phyloP scores from a whole-genome alignment of 1,284 basidiomycete genomes.

The Amylostereum areolatum region DNA sequence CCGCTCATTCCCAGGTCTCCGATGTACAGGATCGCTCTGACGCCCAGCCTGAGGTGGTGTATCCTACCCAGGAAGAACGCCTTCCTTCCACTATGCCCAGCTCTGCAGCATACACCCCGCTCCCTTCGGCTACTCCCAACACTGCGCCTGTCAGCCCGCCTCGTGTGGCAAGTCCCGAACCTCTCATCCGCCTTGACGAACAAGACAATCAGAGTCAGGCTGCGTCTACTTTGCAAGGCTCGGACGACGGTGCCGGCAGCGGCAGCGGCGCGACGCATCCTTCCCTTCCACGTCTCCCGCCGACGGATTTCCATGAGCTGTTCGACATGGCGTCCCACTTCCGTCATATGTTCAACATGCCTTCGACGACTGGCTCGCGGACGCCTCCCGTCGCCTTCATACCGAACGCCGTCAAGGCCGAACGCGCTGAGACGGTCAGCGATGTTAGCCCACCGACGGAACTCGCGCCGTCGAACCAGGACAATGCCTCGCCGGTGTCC shows the following conservation, averaged over 20 bases:
- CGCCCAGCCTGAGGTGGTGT: too few species aligned
- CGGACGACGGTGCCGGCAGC: background rate
- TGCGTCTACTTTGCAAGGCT: too few species aligned
- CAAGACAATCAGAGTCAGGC: background rate
- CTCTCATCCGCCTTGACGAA: constrained; percentile 3
- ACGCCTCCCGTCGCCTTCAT: background rate
- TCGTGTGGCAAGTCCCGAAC: constrained; percentile 7
- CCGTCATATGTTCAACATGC: constrained; percentile 11
- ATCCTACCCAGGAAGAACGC: too few species aligned
- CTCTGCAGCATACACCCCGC: background rate
- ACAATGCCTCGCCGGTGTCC: background rate
- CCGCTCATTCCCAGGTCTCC: too few species aligned
- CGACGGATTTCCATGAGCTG: constrained; percentile 13
- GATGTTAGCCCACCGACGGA: constrained; percentile 9
- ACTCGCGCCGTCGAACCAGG: constrained; percentile 7
- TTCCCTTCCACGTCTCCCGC: constrained; percentile 12
- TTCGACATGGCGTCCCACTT: constrained; percentile 15
- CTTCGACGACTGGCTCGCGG: background rate
- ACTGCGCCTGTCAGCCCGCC: constrained; percentile 3
- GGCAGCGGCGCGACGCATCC: background rate
- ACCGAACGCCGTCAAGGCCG: background rate
- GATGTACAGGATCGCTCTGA: too few species aligned
- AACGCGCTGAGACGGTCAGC: background rate
- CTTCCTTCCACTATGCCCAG: too few species aligned
- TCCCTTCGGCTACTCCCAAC: constrained; percentile 6